Conservation (phyloP, 2,329 filamentous ascomycete genomes). For the Epichloe typhina region DNA sequence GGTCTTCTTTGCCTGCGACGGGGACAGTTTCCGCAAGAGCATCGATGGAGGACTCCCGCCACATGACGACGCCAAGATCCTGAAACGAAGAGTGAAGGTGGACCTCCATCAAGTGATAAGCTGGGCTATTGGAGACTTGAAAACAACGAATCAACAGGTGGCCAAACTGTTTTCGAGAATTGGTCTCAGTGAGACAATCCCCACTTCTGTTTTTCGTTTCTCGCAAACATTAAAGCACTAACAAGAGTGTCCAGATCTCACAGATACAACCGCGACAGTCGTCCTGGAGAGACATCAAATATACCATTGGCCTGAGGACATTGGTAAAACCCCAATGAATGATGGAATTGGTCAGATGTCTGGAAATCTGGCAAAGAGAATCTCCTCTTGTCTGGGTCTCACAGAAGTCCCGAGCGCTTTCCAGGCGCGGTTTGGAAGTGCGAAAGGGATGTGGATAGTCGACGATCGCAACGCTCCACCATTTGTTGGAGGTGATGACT, state of each 20-base stretch:
- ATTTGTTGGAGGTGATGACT: constrained; percentile 29
- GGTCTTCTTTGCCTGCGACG: constrained; percentile 42
- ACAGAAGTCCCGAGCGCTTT: constrained; percentile 46
- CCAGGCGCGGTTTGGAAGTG: constrained; percentile 57
- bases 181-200: constrained; percentile 30
- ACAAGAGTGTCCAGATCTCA: constrained; percentile 30
- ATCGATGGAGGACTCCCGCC: constrained; percentile 9
- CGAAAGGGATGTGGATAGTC: constrained; percentile 66
- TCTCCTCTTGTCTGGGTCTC: constrained; percentile 38
- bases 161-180: constrained; percentile 48
- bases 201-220: neutral
- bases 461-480: constrained; percentile 20
- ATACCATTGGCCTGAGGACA: constrained; percentile 20
- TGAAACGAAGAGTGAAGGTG: constrained; percentile 19
- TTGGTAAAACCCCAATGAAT: constrained; percentile 41
- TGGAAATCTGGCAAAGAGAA: constrained; percentile 36
- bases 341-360: constrained; percentile 58
- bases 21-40: constrained; percentile 24
- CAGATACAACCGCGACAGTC: constrained; percentile 33
- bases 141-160: constrained; percentile 32
- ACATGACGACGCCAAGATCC: constrained; percentile 12
- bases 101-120: constrained; percentile 29
- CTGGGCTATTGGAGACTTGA: constrained; percentile 35
- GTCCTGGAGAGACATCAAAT: constrained; percentile 35
- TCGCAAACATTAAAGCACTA: neutral